Conservation (phyloP, 352 stramenopile genomes). For the Pythium biforme region DNA sequence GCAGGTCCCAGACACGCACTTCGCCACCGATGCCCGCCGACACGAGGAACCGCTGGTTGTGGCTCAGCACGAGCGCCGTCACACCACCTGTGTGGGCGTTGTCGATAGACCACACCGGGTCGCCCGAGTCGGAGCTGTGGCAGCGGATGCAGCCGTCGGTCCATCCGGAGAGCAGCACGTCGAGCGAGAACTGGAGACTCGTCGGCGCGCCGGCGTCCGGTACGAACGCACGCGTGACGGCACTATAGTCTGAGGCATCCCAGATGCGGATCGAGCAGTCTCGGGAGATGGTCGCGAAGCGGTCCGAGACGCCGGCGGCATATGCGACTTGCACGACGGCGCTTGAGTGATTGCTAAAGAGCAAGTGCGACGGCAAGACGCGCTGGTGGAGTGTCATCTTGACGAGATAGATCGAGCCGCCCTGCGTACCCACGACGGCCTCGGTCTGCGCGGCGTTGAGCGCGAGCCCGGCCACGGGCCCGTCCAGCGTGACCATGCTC, state of each 20-base stretch:
- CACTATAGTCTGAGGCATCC: conserved; percentile 88
- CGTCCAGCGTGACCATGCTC: conserved; percentile 66
- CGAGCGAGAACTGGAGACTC: conserved; percentile 81
- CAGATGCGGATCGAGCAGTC: conserved; percentile 90
- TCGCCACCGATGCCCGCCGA: conserved; percentile 82
- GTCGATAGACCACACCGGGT: conserved; percentile 86
- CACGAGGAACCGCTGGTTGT: conserved; percentile 90
- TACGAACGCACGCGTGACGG: conserved; percentile 53
- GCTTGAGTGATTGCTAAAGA: conserved; percentile 84
- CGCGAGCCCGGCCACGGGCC: conserved; percentile 48
- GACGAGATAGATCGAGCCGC: conserved; percentile 77
- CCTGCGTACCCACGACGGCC: conserved; percentile 72
- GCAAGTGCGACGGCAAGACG: conserved; percentile 32
- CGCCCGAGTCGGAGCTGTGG: conserved; percentile 84
- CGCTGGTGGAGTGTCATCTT: conserved; percentile 27
- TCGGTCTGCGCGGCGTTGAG: conserved; percentile 63
- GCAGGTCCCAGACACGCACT: conserved; percentile 93
- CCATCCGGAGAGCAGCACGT: conserved; percentile 90
- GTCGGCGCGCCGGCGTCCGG: conserved; percentile 62
- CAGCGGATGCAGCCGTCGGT: conserved; percentile 86
- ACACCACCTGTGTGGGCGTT: conserved; percentile 89
- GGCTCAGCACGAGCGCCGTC: conserved; percentile 85
- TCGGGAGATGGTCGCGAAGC: conserved; percentile 85
- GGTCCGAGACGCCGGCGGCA: conserved; percentile 70
- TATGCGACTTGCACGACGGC: conserved; percentile 82